phyloP scores from a whole-genome alignment of 2,329 filamentous ascomycete species.

The Colletotrichum godetiae region DNA sequence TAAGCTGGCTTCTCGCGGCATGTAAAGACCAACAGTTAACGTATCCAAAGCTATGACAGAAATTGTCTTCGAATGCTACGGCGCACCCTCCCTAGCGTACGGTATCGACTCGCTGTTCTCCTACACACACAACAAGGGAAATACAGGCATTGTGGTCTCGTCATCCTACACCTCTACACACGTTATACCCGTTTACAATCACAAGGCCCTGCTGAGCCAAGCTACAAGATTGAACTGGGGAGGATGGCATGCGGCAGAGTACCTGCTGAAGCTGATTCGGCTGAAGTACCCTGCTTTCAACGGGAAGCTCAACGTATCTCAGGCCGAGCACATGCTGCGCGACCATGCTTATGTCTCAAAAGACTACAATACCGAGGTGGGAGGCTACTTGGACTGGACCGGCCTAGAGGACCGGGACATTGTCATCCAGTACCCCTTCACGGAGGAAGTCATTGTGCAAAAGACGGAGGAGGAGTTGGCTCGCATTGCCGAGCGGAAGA shows the following conservation, averaged over 20 bases:
- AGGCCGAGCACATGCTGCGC: constrained; percentile 87
- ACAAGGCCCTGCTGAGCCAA: constrained; percentile 85
- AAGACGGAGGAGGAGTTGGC: constrained; percentile 96
- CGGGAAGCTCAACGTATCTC: constrained; percentile 84
- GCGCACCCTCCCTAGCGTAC: constrained; percentile 88
- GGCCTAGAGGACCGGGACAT: constrained; percentile 90
- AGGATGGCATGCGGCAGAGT: constrained; percentile 89
- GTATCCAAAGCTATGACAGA: constrained; percentile 85
- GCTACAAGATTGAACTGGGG: constrained; percentile 96
- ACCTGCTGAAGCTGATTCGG: constrained; percentile 86
- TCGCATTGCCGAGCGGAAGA: constrained; percentile 90
- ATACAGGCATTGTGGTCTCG: constrained; percentile 87
- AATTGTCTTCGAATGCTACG: constrained; percentile 96
- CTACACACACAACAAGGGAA: constrained; percentile 90
- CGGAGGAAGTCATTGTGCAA: constrained; percentile 88
- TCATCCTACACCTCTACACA: constrained; percentile 96
- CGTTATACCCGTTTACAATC: constrained; percentile 91
- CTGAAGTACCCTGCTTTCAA: constrained; percentile 94
- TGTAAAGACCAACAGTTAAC: constrained; percentile 41
- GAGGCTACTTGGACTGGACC: constrained; percentile 86
- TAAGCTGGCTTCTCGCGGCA: constrained; percentile 48
- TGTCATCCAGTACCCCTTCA: constrained; percentile 92
- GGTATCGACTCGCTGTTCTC: constrained; percentile 98
- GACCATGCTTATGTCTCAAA: constrained; percentile 91
- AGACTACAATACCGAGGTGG: constrained; percentile 84